phyloP scores from a whole-genome alignment of 495 filamentous ascomycete genomes.

The Talaromyces borbonicus region DNA sequence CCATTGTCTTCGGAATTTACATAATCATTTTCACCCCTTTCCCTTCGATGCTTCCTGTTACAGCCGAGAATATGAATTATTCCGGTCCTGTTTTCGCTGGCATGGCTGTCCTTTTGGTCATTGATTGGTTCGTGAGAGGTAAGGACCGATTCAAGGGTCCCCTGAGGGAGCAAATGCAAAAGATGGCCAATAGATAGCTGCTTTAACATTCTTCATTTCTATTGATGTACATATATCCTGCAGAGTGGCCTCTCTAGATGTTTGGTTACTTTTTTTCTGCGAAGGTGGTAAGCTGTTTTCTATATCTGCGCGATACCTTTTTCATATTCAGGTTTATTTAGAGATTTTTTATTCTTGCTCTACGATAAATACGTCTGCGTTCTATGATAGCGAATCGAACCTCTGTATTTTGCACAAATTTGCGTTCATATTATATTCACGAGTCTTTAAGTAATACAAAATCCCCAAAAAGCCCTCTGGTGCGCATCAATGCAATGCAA shows the following conservation, averaged over 20 bases:
- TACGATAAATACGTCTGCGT: too few species aligned
- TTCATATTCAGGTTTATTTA: too few species aligned
- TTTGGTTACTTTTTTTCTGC: not conserved
- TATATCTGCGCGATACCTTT: too few species aligned
- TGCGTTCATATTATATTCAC: too few species aligned
- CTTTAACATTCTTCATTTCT: not conserved
- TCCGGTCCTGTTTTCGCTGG: conserved; percentile 30
- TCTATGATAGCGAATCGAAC: too few species aligned
- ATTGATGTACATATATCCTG: too few species aligned
- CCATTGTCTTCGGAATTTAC: conserved; percentile 30
- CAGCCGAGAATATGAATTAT: conserved; percentile 36
- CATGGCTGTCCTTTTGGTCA: conserved; percentile 27
- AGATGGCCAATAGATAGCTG: not conserved
- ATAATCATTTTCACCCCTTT: conserved; percentile 37
- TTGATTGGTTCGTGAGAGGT: conserved; percentile 33
- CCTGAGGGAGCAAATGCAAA: conserved; percentile 13
- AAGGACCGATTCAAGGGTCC: conserved; percentile 23
- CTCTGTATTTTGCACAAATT: too few species aligned
- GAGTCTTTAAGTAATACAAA: too few species aligned
- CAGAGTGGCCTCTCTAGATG: not conserved
- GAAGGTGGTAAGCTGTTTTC: too few species aligned
- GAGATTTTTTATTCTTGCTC: too few species aligned
- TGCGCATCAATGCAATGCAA: too few species aligned
- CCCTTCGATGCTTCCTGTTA: conserved; percentile 30
- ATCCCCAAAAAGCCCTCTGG: too few species aligned